Evolutionary conservation across 23 red algal species (phyloP), one percentile per base, ranked within the genome.

Genomic region (Gracilariopsis chorda): DNA sequence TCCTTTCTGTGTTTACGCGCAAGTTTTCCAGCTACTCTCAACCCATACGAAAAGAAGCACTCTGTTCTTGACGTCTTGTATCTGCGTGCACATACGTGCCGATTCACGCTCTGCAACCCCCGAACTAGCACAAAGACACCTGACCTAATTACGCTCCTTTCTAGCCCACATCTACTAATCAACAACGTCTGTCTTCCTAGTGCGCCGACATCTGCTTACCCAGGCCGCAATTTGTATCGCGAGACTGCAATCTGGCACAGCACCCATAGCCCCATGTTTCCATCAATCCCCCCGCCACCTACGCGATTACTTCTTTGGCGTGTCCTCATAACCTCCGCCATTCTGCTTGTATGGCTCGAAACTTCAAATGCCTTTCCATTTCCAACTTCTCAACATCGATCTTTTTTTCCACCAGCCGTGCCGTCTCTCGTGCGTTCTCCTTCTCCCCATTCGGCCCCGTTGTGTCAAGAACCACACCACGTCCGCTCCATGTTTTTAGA

Each of bases 401-500:
- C 67, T 45, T 46, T 73, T 73, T 47, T 73, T 7, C 37, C 67
- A 23, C 28, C 67, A 11, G 42, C 67, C 1, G 14, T 23, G 23
- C 47, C 67, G 28, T 21, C 39, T 7, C 47, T 73, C 40, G 42
- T 73, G 10, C 19, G 6, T 39, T 35, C 67, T 39, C 47, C 17
- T 1, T 19, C 42, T 73, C 25, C 47, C 21, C 67, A 46, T 0
- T 5, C 37, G 7, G 9, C 39, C 19, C 39, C 23, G 42, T 73
- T 73, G 40, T 73, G 67, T 73, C 39, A 73, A 46, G 67, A 73
- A 23, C 67, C 67, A 73, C 36, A 73, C 37, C 36, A 23, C 42
- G 7, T 73, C 10, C 37, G 67, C 28, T 12, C 3, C 4, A 3
- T n/a, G 7, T 73, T 24, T 45, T 24, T 73, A 25, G 39, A 25